Evolutionary conservation across 768 basidiomycete species (phyloP).

Genomic region (Cubamyces sp.): DNA sequence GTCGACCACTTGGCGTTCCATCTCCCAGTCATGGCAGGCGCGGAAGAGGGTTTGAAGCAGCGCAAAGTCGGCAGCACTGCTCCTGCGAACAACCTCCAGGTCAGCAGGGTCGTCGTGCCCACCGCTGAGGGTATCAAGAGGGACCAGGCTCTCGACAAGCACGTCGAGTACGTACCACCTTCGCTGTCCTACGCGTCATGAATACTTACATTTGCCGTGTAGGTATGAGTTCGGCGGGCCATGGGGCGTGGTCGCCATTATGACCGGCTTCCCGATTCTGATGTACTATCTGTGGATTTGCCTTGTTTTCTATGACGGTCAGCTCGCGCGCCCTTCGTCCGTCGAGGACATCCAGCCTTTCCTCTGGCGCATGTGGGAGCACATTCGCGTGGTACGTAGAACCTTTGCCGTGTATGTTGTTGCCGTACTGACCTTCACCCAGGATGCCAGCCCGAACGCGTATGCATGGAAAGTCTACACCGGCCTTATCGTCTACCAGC

Average conservation of each 20-base stretch:
- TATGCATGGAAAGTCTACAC: slow-evolving; percentile 92
- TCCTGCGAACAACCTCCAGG: slow-evolving; percentile 24
- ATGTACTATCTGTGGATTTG: slow-evolving; percentile 99
- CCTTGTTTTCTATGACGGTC: slow-evolving; percentile 93
- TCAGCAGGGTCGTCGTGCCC: slow-evolving; percentile 35
- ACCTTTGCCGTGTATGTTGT: not conserved
- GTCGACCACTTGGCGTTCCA: not conserved
- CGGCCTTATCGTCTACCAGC: slow-evolving; percentile 85
- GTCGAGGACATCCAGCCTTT: slow-evolving; percentile 77
- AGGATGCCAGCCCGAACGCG: slow-evolving; percentile 91
- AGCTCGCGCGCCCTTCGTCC: slow-evolving; percentile 69
- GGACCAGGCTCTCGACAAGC: slow-evolving; percentile 66
- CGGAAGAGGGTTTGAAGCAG: slow-evolving; percentile 22
- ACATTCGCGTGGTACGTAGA: slow-evolving; percentile 70
- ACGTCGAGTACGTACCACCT: slow-evolving; percentile 41
- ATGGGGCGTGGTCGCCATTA: slow-evolving; percentile 87
- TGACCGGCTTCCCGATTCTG: slow-evolving; percentile 89
- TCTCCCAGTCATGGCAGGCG: slow-evolving; percentile 22
- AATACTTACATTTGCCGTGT: not conserved
- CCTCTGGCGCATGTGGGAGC: slow-evolving; percentile 80
- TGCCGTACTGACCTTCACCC: not conserved
- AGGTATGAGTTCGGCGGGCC: slow-evolving; percentile 98
- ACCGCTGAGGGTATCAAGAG: slow-evolving; percentile 74
- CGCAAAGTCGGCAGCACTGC: slow-evolving; percentile 17
- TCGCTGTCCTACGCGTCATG: not conserved